Evolutionary conservation across 495 filamentous ascomycete genomes (phyloP).

Genomic region (Aspergillus bertholletiae): DNA sequence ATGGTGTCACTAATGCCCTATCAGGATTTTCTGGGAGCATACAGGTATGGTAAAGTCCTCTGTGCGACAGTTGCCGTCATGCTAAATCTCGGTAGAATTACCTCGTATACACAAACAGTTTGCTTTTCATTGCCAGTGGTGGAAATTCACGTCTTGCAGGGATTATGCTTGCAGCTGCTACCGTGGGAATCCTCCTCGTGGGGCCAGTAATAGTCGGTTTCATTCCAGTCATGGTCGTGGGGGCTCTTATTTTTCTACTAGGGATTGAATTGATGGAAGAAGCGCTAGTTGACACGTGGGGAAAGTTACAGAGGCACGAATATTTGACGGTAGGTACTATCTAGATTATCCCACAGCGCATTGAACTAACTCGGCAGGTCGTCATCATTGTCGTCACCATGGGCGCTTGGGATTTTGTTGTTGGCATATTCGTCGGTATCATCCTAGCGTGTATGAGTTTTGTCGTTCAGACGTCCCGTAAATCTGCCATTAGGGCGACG

Average conservation of each 20-base stretch:
- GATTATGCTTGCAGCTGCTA: constrained; percentile 76
- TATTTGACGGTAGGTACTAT: constrained; percentile 69
- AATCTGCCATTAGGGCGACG: constrained; percentile 79
- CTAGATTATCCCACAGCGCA: background rate
- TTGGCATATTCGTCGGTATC: constrained; percentile 88
- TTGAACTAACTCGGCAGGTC: constrained; percentile 50
- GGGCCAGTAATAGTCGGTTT: constrained; percentile 87
- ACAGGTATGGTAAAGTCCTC: constrained; percentile 48
- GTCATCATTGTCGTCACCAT: constrained; percentile 91
- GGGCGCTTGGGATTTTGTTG: constrained; percentile 94
- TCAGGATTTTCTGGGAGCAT: constrained; percentile 86
- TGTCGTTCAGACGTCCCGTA: constrained; percentile 84
- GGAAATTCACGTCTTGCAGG: constrained; percentile 84
- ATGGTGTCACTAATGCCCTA: constrained; percentile 87
- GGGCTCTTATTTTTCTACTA: constrained; percentile 87
- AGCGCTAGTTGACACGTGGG: constrained; percentile 82
- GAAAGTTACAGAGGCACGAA: constrained; percentile 78
- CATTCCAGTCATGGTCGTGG: constrained; percentile 96
- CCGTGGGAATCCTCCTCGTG: constrained; percentile 73
- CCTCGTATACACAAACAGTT: constrained; percentile 91
- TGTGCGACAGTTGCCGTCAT: background rate
- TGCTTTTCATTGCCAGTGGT: constrained; percentile 90
- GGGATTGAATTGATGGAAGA: constrained; percentile 88
- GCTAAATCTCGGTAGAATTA: constrained; percentile 61
- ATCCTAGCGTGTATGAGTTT: constrained; percentile 85